Evolutionary conservation across 352 stramenopile species (phyloP).

Genomic region (Aphanomyces astaci): DNA sequence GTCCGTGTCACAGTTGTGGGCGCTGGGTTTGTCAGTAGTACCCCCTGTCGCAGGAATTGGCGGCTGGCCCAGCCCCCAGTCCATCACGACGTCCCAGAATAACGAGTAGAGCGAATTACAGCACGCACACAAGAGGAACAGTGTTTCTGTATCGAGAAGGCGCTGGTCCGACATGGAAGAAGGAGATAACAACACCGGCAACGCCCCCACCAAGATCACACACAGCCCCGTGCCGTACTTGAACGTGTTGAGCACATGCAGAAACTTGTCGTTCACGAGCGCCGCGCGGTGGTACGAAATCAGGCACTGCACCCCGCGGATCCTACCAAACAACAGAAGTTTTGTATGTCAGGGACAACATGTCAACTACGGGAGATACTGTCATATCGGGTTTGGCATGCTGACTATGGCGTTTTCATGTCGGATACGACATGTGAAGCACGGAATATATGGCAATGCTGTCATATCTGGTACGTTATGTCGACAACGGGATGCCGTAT

Average conservation of each 20-base stretch:
- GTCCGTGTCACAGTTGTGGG: background rate
- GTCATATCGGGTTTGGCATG: background rate
- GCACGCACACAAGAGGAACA: slow-evolving; percentile 71
- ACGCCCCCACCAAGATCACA: slow-evolving; percentile 69
- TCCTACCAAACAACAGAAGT: slow-evolving; percentile 30
- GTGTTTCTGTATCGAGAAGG: slow-evolving; percentile 42
- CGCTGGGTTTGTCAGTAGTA: too few species aligned
- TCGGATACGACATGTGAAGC: too few species aligned
- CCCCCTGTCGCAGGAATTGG: too few species aligned
- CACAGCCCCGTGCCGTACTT: slow-evolving; percentile 78
- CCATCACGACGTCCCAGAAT: slow-evolving; percentile 96
- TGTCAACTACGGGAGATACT: background rate
- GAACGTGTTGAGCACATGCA: slow-evolving; percentile 79
- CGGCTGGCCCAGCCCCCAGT: slow-evolving; percentile 89
- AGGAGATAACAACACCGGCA: slow-evolving; percentile 57
- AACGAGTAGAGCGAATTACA: slow-evolving; percentile 96
- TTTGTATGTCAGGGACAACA: background rate
- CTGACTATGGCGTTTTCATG: background rate
- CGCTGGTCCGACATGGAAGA: slow-evolving; percentile 6
- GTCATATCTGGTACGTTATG: too few species aligned
- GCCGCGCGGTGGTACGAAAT: slow-evolving; percentile 71
- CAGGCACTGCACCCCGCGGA: slow-evolving; percentile 69
- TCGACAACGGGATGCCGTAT: too few species aligned
- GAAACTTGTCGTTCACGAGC: slow-evolving; percentile 60
- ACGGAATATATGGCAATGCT: too few species aligned